Evolutionary conservation across 78 protist species (phyloP), one percentile per base, ranked within the genome.

Genomic region (Chrysochromulina tobinii): DNA sequence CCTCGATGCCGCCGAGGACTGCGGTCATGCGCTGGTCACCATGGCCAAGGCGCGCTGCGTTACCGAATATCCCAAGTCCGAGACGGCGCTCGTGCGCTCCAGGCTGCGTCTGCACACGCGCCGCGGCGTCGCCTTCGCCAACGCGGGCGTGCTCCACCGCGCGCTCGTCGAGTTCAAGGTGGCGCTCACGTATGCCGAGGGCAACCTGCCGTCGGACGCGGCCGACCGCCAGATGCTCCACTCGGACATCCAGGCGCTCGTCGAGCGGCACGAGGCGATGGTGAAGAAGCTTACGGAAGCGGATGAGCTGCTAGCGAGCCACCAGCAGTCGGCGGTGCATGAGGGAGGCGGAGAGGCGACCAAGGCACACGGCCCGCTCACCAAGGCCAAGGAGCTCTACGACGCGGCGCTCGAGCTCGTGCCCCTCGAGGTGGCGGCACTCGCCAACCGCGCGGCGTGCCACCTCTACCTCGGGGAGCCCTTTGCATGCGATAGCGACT

Each of bases 1-100:
- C 14, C 38, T 79, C 50, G 64, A 21, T 3, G 87, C 87, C 38
- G 61, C 61, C 27, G 58, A 2, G 14, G 87, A 79, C 87, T 6
- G 25, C 23, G 7, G 50, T 6, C 50, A 79, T 8, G 87, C 64
- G 23, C 61, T 79, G 64, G 27, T 18, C 27, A 8, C 54, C 87
- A 50, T 75, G 83, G 38, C 27, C 83, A 75, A 75, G 57, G 83
- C 83, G 58, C 51, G 83, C 3, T 75, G 83, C 57, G 83, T 75
- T 0, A 75, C 83, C 55, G 83, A 75, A 57, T 75, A 18, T 50
- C 83, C 83, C 23, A 75, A 75, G 57, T 1, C 58, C 23, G 83
- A 75, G 57, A 15, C 55, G 23, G 58, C 12, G 3, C 54, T 75
- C 59, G 12, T 1, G 2, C 83, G 83, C 23, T 8, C 23, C 27